Base-by-base conservation (phyloP, 139 green algal species). In the Coelastrella sp. region DNA sequence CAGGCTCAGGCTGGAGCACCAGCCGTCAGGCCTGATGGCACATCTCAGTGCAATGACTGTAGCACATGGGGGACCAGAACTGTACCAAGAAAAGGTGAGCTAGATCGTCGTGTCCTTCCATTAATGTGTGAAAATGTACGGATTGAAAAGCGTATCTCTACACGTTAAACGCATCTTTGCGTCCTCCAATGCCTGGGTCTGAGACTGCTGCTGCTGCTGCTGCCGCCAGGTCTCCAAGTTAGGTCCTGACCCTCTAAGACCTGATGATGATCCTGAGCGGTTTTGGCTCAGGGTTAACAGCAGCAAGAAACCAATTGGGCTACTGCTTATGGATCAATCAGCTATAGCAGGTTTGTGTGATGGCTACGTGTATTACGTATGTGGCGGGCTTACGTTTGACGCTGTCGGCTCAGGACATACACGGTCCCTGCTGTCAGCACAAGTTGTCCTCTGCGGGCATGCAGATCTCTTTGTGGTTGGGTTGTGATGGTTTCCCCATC, bases 21-120 rank as follows among this genome's bases (percentile, higher is more conserved):
- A 6, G 10, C 17, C 19, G 3, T 64, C 47, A 17, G 91, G 85
- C 19, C 17, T 97, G 16, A 84, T 96, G 54, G 95, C 93, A 0
- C 94, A 97, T 74, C 89, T 98, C 11, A 96, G 91, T 65, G 97
- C 97, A 7, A 98, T 98, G 97, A 98, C 96, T 3, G 95, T 98
- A 47, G 73, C 80, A 64, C 91, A 96, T 79, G 96, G 95, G 0
- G 92, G 89, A 32, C 47, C 57, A 14, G 92, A 86, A 3, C 83
- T 96, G 22, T 98, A 97, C 86, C 5, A 92, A 3, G 47, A 91
- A 11, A 95, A 95, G 91, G 86, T 90, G 75, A 56, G 86, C 4
- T 71, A 22, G 7, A 47, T 47, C 32, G 32, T 47, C 1, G 32
- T 47, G 32, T 47, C 32, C 32, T 47, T 47, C 32, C 32, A 47